Evolutionary conservation across 306 rosid genomes (phyloP).

Genomic region (Corylus avellana): DNA sequence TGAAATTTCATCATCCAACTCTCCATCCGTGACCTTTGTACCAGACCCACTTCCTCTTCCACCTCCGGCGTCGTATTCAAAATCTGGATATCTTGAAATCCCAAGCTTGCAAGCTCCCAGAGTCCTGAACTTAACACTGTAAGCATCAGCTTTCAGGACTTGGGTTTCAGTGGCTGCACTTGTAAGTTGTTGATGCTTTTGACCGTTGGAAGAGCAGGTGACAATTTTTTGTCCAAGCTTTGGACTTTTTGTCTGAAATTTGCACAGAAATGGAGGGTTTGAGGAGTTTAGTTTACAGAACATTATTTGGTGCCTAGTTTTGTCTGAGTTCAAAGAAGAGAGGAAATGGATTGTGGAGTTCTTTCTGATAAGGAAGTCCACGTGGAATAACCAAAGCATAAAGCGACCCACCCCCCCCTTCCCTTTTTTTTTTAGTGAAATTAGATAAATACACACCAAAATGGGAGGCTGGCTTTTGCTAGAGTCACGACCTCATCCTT

Average conservation of each 20-base stretch:
- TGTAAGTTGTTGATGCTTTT: constrained; percentile 27
- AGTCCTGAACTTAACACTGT: constrained; percentile 58
- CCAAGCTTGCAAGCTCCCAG: constrained; percentile 75
- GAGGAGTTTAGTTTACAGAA: constrained; percentile 50
- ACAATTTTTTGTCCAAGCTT: constrained; percentile 34
- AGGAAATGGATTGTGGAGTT: constrained; percentile 29
- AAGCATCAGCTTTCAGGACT: constrained; percentile 32
- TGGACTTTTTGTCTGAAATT: constrained; percentile 36
- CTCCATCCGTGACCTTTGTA: constrained; percentile 24
- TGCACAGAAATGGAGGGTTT: constrained; percentile 48
- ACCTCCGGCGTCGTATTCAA: constrained; percentile 79
- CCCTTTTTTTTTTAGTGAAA: background rate
- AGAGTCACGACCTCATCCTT: constrained; percentile 56
- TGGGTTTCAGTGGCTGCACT: constrained; percentile 28
- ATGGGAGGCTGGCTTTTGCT: constrained; percentile 42
- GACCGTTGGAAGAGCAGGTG: constrained; percentile 40
- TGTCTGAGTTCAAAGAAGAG: constrained; percentile 1
- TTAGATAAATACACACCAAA: constrained; percentile 3
- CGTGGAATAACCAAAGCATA: constrained; percentile 17
- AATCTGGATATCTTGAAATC: constrained; percentile 77
- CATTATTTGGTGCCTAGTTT: constrained; percentile 44
- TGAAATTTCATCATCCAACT: constrained; percentile 34
- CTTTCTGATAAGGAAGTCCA: constrained; percentile 4
- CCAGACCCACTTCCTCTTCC: constrained; percentile 71
- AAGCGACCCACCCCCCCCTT: no score